Base-by-base conservation (phyloP, 306 rosid genomes). In the Cicer pinnatifidum region DNA sequence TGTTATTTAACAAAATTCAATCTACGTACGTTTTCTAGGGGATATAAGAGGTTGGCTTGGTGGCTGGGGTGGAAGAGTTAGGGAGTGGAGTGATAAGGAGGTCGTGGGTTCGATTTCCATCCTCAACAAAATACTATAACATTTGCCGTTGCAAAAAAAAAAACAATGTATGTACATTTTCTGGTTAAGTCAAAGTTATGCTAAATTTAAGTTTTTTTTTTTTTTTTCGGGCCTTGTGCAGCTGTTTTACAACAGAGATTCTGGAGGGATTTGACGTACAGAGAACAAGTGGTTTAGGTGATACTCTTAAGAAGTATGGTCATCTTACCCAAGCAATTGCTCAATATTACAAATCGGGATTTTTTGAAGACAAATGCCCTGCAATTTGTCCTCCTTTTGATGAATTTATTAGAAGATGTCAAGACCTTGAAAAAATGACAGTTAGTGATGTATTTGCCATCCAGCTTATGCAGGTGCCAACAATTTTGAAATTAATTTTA, bases 231-330 rank as follows among this genome's bases (percentile, higher is more conserved):
- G 74, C 76, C 58, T 46, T 72, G 45, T 79, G 85, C 94, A 93
- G 98, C 75, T 91, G 98, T 81, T 91, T 89, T 75, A 93, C 98
- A 8, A 88, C 98, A 45, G 98, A 93, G 85, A 84, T 93, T 84
- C 78, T 91, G 82, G 98, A 93, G 84, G 98, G 94, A 56, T 93
- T 93, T 88, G 92, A 93, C 80, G 91, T 93, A 77, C 98, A 89
- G 82, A 82, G 98, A 87, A 93, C 96, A 11, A 81, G 76, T 77
- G 93, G 97, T 15, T 82, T 93, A 86, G 86, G 88, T 51, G 98
- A 89, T 71, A 91, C 98, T 23, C 85, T 93, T 45, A 91, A 86
- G 89, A 93, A 89, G 87, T 93, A 93, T 73, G 96, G 94, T 72
- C 73, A 86, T 82, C 94, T 94, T 75, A 91, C 98, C 66, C 89